A percentile compares a stretch with the other conserved stretches of the same genome.
These are phyloP conservation scores for Aureobasidium sp. DNA, from an alignment of 2,329 filamentous ascomycete species.

Conservation along the genomic window DNA sequence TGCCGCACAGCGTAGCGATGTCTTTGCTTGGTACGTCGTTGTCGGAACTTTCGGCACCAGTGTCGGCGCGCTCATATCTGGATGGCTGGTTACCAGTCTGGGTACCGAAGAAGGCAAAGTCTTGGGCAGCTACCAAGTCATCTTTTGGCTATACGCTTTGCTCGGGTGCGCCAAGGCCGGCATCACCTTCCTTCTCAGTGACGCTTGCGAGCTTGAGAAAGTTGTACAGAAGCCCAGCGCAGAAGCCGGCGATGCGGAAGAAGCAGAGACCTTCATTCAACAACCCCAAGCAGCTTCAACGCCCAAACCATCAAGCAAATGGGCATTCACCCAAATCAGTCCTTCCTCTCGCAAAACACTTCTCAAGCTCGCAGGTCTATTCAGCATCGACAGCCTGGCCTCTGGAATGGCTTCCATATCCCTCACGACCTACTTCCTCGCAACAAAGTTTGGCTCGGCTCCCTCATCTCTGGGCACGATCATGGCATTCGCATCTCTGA, in stretches of 20 bases:
- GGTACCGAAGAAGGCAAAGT: slow-evolving; percentile 31
- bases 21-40: slow-evolving; percentile 29
- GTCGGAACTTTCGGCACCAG: slow-evolving; percentile 26
- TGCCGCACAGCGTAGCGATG: slow-evolving; percentile 21
- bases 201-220: slow-evolving; percentile 30
- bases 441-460: slow-evolving; percentile 49
- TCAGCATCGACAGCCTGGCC: slow-evolving; percentile 62
- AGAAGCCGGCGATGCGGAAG: slow-evolving; percentile 21
- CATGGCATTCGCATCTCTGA: slow-evolving; percentile 43
- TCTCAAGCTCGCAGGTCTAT: slow-evolving; percentile 58
- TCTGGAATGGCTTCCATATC: slow-evolving; percentile 53
- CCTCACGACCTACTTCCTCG: slow-evolving; percentile 51
- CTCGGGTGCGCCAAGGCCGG: slow-evolving; percentile 35
- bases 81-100: slow-evolving; percentile 32
- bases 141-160: slow-evolving; percentile 39
- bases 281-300: neutral
- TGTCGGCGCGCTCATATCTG: slow-evolving; percentile 28
- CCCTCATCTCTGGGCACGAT: slow-evolving; percentile 47
- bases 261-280: neutral
- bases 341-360: slow-evolving; percentile 49
- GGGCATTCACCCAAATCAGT: slow-evolving; percentile 50
- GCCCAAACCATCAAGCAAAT: slow-evolving; percentile 19
- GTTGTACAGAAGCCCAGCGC: slow-evolving; percentile 24
- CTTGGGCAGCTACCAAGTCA: slow-evolving; percentile 32
- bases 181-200: slow-evolving; percentile 34